Percentiles rank a stretch among this genome's conserved stretches.
These are phyloP conservation scores for Rhipidocladum racemiflorum DNA, from an alignment of 176 grass and related monocot genomes.

Conservation along the genomic window DNA sequence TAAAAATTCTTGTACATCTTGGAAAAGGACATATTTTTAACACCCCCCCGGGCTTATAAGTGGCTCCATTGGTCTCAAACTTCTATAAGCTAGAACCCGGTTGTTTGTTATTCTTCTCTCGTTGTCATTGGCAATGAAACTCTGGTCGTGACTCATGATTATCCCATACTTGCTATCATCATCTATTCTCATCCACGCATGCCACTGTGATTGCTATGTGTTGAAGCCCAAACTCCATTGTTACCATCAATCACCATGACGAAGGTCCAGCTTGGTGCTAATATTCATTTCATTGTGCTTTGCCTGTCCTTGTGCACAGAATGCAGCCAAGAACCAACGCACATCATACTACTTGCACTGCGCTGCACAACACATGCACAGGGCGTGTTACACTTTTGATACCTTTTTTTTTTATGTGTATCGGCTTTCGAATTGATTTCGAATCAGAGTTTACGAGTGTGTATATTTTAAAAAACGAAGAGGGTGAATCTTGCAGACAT, in stretches of 20 bases:
- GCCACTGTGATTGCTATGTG: not conserved
- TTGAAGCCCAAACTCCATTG: not conserved
- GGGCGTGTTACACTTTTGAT: no score
- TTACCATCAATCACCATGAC: not conserved
- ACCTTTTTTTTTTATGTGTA: no score
- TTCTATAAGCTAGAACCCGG: not conserved
- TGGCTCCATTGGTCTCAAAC: slow-evolving; percentile 17
- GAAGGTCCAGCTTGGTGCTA: not conserved
- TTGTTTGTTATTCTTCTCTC: not conserved
- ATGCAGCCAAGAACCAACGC: not conserved
- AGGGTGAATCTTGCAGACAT: no score
- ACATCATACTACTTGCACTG: not conserved
- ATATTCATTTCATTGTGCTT: not conserved
- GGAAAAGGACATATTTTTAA: slow-evolving; percentile 46
- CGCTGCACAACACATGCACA: no score
- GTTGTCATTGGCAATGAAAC: not conserved
- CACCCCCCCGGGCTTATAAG: slow-evolving; percentile 33
- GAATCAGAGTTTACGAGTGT: no score
- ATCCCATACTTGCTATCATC: not conserved
- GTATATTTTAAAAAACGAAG: no score
- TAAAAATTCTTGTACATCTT: slow-evolving; percentile 50
- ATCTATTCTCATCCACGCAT: not conserved
- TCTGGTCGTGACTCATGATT: not conserved
- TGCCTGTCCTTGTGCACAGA: not conserved
- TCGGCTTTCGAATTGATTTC: no score